Percentiles rank a stretch among this genome's conserved stretches.
Evolutionary conservation across 306 rosid species (phyloP).

Genomic region (Geum urbanum): DNA sequence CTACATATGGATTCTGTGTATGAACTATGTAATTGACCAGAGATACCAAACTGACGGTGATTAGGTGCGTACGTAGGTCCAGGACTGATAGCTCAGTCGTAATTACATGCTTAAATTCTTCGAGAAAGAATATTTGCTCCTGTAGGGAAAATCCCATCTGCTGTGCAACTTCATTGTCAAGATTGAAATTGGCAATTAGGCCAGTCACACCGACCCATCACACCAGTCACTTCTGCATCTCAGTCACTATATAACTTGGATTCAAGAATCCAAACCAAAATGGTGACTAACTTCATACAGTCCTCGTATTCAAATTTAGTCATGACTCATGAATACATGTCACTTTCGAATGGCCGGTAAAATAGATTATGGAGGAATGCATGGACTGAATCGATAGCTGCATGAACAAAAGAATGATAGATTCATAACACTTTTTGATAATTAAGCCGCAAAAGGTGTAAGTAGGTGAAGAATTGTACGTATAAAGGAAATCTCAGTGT

Average conservation of each 20-base stretch:
- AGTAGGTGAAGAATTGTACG: too few relatives aligned
- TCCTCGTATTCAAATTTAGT: neutral
- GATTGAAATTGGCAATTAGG: neutral
- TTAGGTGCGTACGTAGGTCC: conserved; percentile 16
- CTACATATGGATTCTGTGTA: neutral
- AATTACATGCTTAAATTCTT: neutral
- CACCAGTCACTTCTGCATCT: neutral
- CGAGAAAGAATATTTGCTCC: neutral
- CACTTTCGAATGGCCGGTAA: neutral
- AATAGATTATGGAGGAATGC: neutral
- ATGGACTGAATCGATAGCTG: neutral
- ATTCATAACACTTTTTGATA: neutral
- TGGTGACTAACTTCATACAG: neutral
- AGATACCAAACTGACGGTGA: conserved; percentile 3
- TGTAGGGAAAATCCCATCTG: conserved; percentile 1
- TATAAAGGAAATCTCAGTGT: neutral
- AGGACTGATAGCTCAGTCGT: neutral
- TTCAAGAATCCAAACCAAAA: neutral
- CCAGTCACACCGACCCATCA: neutral
- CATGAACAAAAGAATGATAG: neutral
- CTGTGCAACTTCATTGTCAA: conserved; percentile 5
- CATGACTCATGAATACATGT: too few relatives aligned
- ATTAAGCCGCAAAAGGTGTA: neutral
- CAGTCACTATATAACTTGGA: neutral
- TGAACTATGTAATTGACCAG: neutral